Percentiles rank a stretch among this genome's conserved stretches.
phyloP scores from a whole-genome alignment of 305 asterid genomes.

The Fraxinus nigra region DNA sequence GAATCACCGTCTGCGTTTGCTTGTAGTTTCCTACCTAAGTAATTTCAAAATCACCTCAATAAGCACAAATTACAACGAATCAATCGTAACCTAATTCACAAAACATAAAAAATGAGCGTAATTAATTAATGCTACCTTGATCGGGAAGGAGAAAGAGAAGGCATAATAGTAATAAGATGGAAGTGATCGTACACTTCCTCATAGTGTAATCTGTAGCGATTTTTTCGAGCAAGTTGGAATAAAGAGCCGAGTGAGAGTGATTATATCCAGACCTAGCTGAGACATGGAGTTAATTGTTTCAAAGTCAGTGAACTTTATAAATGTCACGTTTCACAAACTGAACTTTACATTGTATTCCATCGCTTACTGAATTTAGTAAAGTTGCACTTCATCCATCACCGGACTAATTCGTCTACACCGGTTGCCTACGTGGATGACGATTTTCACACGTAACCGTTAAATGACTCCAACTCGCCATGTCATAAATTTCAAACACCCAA shows the following conservation, averaged over 20 bases:
- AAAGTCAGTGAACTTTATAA: no score
- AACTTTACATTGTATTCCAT: no score
- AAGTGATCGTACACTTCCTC: slow-evolving; percentile 77
- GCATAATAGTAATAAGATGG: slow-evolving; percentile 55
- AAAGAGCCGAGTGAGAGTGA: background rate
- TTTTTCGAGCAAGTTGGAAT: background rate
- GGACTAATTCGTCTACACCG: no score
- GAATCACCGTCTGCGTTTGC: slow-evolving; percentile 77
- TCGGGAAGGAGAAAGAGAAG: slow-evolving; percentile 66
- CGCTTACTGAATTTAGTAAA: no score
- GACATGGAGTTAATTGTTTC: no score
- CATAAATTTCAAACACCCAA: no score
- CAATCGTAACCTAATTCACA: background rate
- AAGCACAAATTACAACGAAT: background rate
- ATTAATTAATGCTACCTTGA: slow-evolving; percentile 44
- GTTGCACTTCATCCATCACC: no score
- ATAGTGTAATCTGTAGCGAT: slow-evolving; percentile 26
- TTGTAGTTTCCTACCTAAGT: slow-evolving; percentile 63
- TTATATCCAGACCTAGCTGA: background rate
- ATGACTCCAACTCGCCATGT: no score
- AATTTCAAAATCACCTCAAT: background rate
- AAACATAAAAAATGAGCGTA: background rate
- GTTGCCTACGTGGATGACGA: no score
- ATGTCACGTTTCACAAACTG: no score
- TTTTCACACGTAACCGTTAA: no score